Conservation (phyloP, 371 early-diverging fungal genomes). For the Batrachochytrium dendrobatidis region DNA sequence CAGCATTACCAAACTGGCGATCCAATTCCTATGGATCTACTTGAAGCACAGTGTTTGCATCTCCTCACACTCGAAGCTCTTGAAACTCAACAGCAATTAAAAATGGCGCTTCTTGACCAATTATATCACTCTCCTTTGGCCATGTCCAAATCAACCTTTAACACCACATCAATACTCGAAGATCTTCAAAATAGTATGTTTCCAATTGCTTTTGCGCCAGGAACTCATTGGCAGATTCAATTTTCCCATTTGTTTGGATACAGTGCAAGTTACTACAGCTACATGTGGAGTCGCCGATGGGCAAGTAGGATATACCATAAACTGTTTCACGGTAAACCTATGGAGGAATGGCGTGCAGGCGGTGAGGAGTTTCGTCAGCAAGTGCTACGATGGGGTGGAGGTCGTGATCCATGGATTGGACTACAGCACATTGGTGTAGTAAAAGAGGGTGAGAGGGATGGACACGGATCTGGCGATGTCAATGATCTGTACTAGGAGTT, state of each 20-base stretch:
- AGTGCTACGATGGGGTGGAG: conserved; percentile 87
- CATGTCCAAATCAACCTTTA: conserved; percentile 7
- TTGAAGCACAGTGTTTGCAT: conserved; percentile 10
- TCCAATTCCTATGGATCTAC: conserved; percentile 14
- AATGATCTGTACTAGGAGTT: too few relatives aligned
- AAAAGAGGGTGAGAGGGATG: conserved; percentile 18
- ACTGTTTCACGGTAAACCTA: conserved; percentile 44
- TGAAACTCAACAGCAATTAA: conserved; percentile 79
- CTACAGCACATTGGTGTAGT: conserved; percentile 31
- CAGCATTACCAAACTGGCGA: conserved; percentile 56
- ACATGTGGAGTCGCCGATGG: conserved; percentile 80
- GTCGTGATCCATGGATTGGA: conserved; percentile 79
- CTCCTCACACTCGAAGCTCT: conserved; percentile 43
- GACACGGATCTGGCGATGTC: not conserved
- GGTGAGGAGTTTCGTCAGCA: conserved; percentile 61
- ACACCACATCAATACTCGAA: conserved; percentile 43
- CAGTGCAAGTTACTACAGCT: conserved; percentile 89
- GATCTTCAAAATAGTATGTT: conserved; percentile 47
- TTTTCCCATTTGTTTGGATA: conserved; percentile 89
- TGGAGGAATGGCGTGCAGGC: conserved; percentile 24
- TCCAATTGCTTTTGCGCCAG: conserved; percentile 53
- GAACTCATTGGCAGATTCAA: conserved; percentile 83
- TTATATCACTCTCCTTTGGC: conserved; percentile 29
- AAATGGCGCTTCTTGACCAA: conserved; percentile 86
- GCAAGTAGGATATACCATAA: conserved; percentile 69